Conservation (phyloP, 2,329 filamentous ascomycete genomes). For the Chrysoporthe deuterocubensis region DNA sequence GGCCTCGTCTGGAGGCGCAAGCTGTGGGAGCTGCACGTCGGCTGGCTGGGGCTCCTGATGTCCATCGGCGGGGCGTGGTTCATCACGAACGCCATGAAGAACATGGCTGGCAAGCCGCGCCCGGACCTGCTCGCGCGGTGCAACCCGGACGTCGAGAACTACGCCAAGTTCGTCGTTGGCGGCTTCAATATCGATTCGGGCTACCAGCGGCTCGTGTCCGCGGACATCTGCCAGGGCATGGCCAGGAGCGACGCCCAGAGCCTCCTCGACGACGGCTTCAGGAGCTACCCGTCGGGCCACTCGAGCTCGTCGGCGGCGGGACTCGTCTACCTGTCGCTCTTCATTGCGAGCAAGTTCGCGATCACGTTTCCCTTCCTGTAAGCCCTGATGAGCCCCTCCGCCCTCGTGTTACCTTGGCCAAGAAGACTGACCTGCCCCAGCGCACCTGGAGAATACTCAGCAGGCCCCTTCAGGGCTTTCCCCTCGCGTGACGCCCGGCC, state of each 20-base stretch:
- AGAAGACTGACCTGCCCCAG: slow-evolving; percentile 28
- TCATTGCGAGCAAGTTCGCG: slow-evolving; percentile 81
- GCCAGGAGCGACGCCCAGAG: slow-evolving; percentile 49
- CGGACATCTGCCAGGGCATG: slow-evolving; percentile 72
- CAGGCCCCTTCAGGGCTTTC: slow-evolving; percentile 65
- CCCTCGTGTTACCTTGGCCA: neutral
- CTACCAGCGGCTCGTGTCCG: slow-evolving; percentile 70
- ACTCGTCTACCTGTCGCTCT: slow-evolving; percentile 83
- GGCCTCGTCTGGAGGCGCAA: slow-evolving; percentile 76
- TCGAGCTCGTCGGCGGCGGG: slow-evolving; percentile 77
- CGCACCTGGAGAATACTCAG: slow-evolving; percentile 49
- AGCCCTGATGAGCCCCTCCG: neutral
- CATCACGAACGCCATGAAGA: slow-evolving; percentile 86
- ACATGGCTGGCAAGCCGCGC: slow-evolving; percentile 69
- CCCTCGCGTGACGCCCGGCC: slow-evolving; percentile 64
- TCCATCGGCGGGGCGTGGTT: slow-evolving; percentile 75
- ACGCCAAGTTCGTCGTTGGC: slow-evolving; percentile 65
- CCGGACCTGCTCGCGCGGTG: slow-evolving; percentile 85
- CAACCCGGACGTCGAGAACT: slow-evolving; percentile 70
- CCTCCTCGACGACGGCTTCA: slow-evolving; percentile 77
- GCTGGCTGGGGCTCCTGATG: slow-evolving; percentile 80
- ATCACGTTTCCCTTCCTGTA: slow-evolving; percentile 72
- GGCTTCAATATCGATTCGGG: slow-evolving; percentile 59
- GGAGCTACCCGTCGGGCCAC: slow-evolving; percentile 82
- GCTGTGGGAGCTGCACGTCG: slow-evolving; percentile 87